Evolutionary conservation across 257 asterid genomes (phyloP).

Genomic region (Solanum sparsipilum): DNA sequence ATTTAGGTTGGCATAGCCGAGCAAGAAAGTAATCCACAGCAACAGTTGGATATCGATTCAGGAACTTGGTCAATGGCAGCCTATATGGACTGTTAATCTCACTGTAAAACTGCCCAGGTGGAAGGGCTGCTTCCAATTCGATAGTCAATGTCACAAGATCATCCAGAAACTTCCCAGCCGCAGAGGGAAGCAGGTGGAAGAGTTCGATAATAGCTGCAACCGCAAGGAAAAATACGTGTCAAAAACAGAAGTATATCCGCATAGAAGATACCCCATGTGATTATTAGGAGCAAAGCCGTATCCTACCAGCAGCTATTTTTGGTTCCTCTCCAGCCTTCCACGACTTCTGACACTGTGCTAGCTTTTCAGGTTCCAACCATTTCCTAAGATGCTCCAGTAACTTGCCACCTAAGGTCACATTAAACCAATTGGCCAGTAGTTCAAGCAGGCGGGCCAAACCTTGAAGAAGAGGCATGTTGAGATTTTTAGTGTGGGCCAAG

Average conservation of each 20-base stretch:
- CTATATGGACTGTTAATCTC: constrained; percentile 99
- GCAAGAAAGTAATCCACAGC: constrained; percentile 95
- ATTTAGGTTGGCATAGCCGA: constrained; percentile 72
- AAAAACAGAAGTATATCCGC: not conserved
- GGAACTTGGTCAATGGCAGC: constrained; percentile 89
- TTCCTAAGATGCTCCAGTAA: constrained; percentile 96
- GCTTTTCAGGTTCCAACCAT: constrained; percentile 99
- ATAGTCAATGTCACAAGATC: constrained; percentile 96
- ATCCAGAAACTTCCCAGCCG: constrained; percentile 97
- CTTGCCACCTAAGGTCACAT: constrained; percentile 97
- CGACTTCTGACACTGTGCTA: constrained; percentile 86
- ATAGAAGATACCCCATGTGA: not conserved
- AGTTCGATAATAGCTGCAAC: constrained; percentile 96
- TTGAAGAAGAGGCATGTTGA: constrained; percentile 97
- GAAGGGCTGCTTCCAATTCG: constrained; percentile 94
- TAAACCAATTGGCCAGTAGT: constrained; percentile 96
- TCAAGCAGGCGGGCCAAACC: constrained; percentile 98
- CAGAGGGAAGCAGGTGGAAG: constrained; percentile 95
- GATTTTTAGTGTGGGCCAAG: constrained; percentile 95
- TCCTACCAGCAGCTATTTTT: constrained; percentile 94
- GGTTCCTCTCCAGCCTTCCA: constrained; percentile 99
- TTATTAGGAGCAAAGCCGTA: not conserved
- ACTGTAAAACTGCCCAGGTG: constrained; percentile 93
- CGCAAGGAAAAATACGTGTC: not conserved
- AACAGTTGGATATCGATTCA: constrained; percentile 81